Conservation (phyloP, 2,329 filamentous ascomycete genomes). For the Aureobasidium sp. region DNA sequence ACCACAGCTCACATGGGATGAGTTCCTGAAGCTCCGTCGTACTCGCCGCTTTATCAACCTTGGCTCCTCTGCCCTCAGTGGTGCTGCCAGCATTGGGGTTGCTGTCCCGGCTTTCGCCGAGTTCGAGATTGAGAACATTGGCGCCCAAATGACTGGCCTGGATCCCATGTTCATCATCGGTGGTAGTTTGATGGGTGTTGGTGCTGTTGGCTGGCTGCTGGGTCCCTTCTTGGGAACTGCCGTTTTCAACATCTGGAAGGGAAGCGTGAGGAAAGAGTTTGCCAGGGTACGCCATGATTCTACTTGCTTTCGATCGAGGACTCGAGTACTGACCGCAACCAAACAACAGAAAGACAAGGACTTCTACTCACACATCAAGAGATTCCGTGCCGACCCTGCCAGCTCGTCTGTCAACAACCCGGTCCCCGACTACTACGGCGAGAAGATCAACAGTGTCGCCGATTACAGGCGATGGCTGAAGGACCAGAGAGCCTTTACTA, state of each 20-base stretch:
- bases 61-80: slow-evolving; percentile 60
- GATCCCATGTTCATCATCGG: slow-evolving; percentile 84
- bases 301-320: not conserved
- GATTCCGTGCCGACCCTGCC: slow-evolving; percentile 82
- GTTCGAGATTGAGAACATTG: slow-evolving; percentile 58
- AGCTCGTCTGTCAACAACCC: slow-evolving; percentile 86
- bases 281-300: slow-evolving; percentile 44
- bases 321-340: not conserved
- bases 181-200: slow-evolving; percentile 65
- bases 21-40: slow-evolving; percentile 83
- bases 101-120: slow-evolving; percentile 60
- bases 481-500: slow-evolving; percentile 91
- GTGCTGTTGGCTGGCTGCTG: slow-evolving; percentile 76
- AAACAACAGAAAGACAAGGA: slow-evolving; percentile 70
- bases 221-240: slow-evolving; percentile 75
- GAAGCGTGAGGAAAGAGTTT: slow-evolving; percentile 63
- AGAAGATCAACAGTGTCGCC: slow-evolving; percentile 89
- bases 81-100: slow-evolving; percentile 50
- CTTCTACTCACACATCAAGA: slow-evolving; percentile 87
- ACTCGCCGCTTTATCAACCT: slow-evolving; percentile 77
- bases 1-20: slow-evolving; percentile 60
- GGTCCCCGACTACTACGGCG: slow-evolving; percentile 94
- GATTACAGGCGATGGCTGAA: slow-evolving; percentile 95
- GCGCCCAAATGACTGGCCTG: slow-evolving; percentile 64
- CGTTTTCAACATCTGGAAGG: slow-evolving; percentile 68